These are phyloP conservation scores for Quambalaria eucalypti DNA, from an alignment of 1,284 basidiomycete genomes.

Conservation along the genomic window DNA sequence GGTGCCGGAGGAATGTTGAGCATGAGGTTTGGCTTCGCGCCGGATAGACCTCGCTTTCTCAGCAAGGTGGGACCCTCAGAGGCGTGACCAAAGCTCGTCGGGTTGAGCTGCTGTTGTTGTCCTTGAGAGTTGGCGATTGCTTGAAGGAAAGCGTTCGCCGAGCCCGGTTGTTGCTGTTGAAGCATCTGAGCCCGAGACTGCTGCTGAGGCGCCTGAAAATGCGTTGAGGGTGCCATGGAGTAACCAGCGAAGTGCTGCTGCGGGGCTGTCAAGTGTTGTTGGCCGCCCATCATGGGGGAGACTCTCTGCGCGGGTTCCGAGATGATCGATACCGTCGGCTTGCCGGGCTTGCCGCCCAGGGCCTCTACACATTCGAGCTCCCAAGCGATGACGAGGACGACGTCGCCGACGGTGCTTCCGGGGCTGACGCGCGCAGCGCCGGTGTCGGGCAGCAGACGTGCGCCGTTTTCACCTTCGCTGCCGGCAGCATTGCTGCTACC, in stretches of 20 bases:
- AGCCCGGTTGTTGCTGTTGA: neutral
- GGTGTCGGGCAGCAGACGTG: conserved; percentile 9
- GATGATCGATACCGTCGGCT: conserved; percentile 33
- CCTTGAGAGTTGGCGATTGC: neutral
- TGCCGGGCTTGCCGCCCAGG: conserved; percentile 28
- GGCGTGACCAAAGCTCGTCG: neutral
- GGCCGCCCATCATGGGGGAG: conserved; percentile 14
- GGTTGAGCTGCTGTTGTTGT: neutral
- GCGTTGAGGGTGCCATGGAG: neutral
- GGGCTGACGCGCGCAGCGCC: conserved; percentile 21
- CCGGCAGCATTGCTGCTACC: neutral
- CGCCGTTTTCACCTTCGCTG: neutral
- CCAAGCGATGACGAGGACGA: conserved; percentile 48
- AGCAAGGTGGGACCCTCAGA: conserved; percentile 29
- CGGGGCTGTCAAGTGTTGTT: conserved; percentile 17
- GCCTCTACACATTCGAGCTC: conserved; percentile 46
- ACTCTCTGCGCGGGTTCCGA: conserved; percentile 13
- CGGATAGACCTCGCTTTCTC: conserved; percentile 33
- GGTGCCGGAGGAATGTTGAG: conserved; percentile 29
- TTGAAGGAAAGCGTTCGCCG: neutral
- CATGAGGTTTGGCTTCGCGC: conserved; percentile 35
- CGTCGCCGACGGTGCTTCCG: conserved; percentile 45
- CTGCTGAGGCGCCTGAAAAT: neutral
- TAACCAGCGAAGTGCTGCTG: conserved; percentile 5
- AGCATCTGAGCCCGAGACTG: neutral